phyloP scores from a whole-genome alignment of 345 rosid species.

The Hibiscus syriacus region DNA sequence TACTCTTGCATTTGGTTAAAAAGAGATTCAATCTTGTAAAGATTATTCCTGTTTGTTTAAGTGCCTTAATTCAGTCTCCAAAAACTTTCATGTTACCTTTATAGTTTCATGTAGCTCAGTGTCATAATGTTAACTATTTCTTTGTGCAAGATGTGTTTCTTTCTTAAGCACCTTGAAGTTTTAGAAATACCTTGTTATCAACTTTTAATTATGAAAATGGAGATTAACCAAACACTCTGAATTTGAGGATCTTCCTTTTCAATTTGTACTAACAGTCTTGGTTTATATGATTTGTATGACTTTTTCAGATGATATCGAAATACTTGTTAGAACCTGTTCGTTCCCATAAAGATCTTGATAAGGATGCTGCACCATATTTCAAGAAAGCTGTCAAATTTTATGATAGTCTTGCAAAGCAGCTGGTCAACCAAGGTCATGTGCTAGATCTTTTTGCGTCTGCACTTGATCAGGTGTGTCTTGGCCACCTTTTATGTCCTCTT shows the following conservation, averaged over 20 bases:
- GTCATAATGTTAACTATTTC: background rate
- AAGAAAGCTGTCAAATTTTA: too few relatives aligned
- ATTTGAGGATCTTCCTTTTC: background rate
- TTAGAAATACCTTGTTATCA: background rate
- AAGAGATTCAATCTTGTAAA: too few relatives aligned
- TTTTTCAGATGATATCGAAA: slow-evolving; percentile 81
- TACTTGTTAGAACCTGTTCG: slow-evolving; percentile 96
- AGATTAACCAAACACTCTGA: background rate
- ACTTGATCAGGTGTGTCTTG: slow-evolving; percentile 36
- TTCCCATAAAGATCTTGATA: too few relatives aligned
- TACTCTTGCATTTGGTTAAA: too few relatives aligned
- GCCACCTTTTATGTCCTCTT: background rate
- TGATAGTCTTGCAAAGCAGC: too few relatives aligned
- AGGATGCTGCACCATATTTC: too few relatives aligned
- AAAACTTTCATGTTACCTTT: too few relatives aligned
- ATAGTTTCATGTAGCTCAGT: background rate
- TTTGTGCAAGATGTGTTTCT: background rate
- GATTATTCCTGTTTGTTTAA: too few relatives aligned
- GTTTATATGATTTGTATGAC: too few relatives aligned
- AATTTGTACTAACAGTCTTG: background rate
- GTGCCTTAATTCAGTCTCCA: too few relatives aligned
- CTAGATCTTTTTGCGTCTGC: too few relatives aligned
- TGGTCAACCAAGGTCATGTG: too few relatives aligned
- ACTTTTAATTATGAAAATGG: background rate
- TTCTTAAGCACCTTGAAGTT: background rate